Conservation (phyloP, 2,329 filamentous ascomycete genomes). For the Fusarium pininemorale region DNA sequence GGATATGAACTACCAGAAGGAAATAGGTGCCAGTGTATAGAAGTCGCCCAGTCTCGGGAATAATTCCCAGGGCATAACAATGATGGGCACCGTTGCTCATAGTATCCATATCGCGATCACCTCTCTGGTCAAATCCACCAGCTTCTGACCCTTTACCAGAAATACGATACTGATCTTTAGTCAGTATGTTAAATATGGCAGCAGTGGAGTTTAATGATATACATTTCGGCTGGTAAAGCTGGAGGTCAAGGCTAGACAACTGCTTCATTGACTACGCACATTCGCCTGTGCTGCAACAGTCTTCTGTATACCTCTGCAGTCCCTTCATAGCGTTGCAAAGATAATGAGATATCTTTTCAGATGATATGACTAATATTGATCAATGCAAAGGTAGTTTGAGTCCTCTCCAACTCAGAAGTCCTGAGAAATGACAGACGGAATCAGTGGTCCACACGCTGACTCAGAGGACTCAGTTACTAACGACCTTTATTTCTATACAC, state of each 20-base stretch:
- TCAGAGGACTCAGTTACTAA: not conserved
- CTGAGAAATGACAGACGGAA: too few species aligned
- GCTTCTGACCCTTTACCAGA: not conserved
- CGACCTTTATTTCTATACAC: not conserved
- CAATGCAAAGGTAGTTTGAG: not conserved
- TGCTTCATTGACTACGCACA: not conserved
- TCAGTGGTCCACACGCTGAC: not conserved
- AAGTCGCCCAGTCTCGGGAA: not conserved
- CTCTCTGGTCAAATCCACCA: not conserved
- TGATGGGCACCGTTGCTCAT: not conserved
- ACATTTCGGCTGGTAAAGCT: not conserved
- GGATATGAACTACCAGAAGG: not conserved
- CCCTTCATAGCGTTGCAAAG: too few species aligned
- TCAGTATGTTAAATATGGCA: too few species aligned
- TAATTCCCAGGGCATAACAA: not conserved
- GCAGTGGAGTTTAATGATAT: not conserved
- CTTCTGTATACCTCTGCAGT: not conserved
- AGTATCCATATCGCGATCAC: not conserved
- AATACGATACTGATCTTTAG: not conserved
- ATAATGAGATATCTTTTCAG: not conserved
- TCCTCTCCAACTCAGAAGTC: not conserved
- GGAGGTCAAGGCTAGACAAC: not conserved
- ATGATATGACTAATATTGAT: not conserved
- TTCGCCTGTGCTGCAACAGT: not conserved
- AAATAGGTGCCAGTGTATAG: not conserved